These are phyloP conservation scores for Populus alba DNA, from an alignment of 345 rosid species.

Conservation along the genomic window DNA sequence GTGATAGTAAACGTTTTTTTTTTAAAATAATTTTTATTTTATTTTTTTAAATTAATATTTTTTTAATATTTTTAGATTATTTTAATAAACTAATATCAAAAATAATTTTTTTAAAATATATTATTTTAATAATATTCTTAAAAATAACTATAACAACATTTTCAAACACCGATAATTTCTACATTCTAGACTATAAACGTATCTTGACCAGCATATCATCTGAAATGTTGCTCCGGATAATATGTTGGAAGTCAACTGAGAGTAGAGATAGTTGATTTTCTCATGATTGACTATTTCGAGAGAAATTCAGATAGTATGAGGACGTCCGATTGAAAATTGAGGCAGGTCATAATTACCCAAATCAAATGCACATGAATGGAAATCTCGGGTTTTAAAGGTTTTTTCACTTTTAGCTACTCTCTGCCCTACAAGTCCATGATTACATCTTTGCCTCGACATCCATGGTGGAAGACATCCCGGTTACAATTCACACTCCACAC, in stretches of 20 bases:
- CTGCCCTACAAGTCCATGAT: slow-evolving; percentile 4
- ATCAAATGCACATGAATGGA: slow-evolving; percentile 26
- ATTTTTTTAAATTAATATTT: too few species aligned
- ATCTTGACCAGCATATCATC: background rate
- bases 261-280: background rate
- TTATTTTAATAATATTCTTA: too few species aligned
- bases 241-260: slow-evolving; percentile 6
- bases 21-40: too few species aligned
- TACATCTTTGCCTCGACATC: background rate
- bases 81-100: too few species aligned
- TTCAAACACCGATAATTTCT: too few species aligned
- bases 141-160: too few species aligned
- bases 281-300: background rate
- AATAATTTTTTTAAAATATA: too few species aligned
- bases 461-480: slow-evolving; percentile 29
- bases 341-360: slow-evolving; percentile 20
- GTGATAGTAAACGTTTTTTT: too few species aligned
- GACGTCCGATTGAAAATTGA: background rate
- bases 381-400: background rate
- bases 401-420: background rate
- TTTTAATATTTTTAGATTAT: too few species aligned
- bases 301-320: background rate
- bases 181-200: accelerated
- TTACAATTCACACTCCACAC: slow-evolving; percentile 28
- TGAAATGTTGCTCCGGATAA: background rate